Evolutionary conservation across 2,329 filamentous ascomycete genomes (phyloP), one percentile per base, ranked within the genome.

Genomic region (Colletotrichum lini): DNA sequence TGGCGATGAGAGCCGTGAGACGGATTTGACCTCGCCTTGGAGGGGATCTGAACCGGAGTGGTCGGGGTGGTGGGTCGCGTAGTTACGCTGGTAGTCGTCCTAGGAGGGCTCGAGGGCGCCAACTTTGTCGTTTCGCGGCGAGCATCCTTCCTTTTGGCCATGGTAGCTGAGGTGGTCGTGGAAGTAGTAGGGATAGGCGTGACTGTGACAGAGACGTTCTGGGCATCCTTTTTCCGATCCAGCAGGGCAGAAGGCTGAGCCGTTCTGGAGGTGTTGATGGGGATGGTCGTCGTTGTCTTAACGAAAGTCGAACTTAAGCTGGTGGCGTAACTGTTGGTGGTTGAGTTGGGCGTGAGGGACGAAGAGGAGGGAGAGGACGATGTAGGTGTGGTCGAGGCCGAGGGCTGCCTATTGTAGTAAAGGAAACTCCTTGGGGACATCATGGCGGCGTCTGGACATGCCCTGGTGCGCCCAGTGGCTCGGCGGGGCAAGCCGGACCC

Each of bases 31-130:
- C 81, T 84, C 40, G 80, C 79, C 71, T 81, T 84, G 56, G 80
- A 79, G 49, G 88, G 88, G 57, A 90, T 90, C 77, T 89, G 85
- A 21, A 90, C 87, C 0, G 88, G 88, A 72, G 84, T 86, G 23
- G 87, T 85, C 26, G 86, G 80, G 30, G 73, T 65, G 23, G 70
- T 72, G 38, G 75, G 58, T 58, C 72, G 61, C 54, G 73, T 61
- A 62, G 62, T 65, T 70, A 76, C 44, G 67, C 74, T 59, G 35
- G 74, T 64, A 61, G 74, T 68, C 44, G 74, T 73, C 40, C 67
- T 61, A 40, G 73, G 71, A 66, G 71, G 73, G 64, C 73, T 74
- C 59, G 71, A 71, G 40, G 73, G 73, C 38, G 73, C 72, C 62
- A 73, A 42, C 67, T 70, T 74, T 52, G 67, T 57, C 52, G 71